These are phyloP conservation scores for Pseudevernia furfuracea DNA, from an alignment of 495 filamentous ascomycete genomes.

Conservation along the genomic window DNA sequence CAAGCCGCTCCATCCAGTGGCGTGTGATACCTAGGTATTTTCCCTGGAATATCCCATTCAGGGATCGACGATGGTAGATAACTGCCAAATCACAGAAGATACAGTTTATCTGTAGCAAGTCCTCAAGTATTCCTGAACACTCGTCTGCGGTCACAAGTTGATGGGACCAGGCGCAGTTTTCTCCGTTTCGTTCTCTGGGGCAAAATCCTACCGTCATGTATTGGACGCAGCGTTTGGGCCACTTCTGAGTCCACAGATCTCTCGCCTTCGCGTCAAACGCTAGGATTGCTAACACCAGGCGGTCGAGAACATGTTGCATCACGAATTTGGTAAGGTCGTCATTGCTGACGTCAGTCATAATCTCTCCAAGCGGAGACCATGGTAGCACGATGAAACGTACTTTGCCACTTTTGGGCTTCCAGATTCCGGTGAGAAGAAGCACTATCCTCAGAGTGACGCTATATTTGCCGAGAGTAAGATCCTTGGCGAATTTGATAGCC, in stretches of 20 bases:
- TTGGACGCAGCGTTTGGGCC: background rate
- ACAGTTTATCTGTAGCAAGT: conserved; percentile 15
- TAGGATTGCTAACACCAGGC: background rate
- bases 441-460: background rate
- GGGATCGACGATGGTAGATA: conserved; percentile 18
- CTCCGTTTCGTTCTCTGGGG: background rate
- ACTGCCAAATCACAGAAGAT: conserved; percentile 18
- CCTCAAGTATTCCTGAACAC: conserved; percentile 6
- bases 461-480: conserved; percentile 23
- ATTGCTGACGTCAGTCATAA: no score
- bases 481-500: conserved; percentile 24
- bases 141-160: background rate
- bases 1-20: conserved; percentile 23
- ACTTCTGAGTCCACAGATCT: conserved; percentile 3
- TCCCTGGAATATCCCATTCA: conserved; percentile 12
- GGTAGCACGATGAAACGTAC: background rate
- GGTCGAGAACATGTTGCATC: background rate
- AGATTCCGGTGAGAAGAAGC: conserved; percentile 8
- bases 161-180: background rate
- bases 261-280: background rate
- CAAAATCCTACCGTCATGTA: background rate
- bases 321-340: background rate
- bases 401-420: background rate
- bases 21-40: conserved; percentile 13
- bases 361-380: conserved; percentile 8